phyloP scores from a whole-genome alignment of 495 filamentous ascomycete species.

The Trypethelium eluteriae region DNA sequence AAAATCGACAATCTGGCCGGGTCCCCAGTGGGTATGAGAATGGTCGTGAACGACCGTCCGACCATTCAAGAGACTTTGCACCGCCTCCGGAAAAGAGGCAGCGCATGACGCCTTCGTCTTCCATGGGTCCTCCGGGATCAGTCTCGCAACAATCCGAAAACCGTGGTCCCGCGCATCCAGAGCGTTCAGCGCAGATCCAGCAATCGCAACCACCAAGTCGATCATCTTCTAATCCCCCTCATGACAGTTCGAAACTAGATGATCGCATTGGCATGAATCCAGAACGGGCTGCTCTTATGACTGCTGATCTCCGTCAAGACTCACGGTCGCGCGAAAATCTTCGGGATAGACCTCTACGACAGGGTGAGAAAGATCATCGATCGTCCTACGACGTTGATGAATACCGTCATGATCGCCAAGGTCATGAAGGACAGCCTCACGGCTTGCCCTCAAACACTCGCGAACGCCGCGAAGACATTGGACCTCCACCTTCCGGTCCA shows the following conservation, averaged over 20 bases:
- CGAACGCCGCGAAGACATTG: constrained; percentile 28
- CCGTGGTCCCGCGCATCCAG: background rate
- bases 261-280: constrained; percentile 44
- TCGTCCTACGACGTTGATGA: constrained; percentile 16
- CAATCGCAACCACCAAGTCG: constrained; percentile 10
- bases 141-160: background rate
- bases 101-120: background rate
- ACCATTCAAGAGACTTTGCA: background rate
- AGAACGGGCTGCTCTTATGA: constrained; percentile 49
- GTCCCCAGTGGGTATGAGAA: background rate
- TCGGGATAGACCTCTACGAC: constrained; percentile 11
- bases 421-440: constrained; percentile 18
- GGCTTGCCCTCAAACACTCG: constrained; percentile 14
- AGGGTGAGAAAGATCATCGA: background rate
- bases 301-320: background rate
- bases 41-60: constrained; percentile 1
- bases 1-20: background rate
- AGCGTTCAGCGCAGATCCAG: constrained; percentile 8
- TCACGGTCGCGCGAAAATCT: constrained; percentile 14
- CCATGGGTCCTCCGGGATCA: constrained; percentile 20
- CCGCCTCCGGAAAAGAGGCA: constrained; percentile 1
- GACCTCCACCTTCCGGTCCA: constrained; percentile 30
- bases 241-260: constrained; percentile 15
- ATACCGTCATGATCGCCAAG: constrained; percentile 17
- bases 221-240: constrained; percentile 16